Evolutionary conservation across 139 green algal genomes (phyloP), one percentile per base, ranked within the genome.

Genomic region (Coelastrella sp.): DNA sequence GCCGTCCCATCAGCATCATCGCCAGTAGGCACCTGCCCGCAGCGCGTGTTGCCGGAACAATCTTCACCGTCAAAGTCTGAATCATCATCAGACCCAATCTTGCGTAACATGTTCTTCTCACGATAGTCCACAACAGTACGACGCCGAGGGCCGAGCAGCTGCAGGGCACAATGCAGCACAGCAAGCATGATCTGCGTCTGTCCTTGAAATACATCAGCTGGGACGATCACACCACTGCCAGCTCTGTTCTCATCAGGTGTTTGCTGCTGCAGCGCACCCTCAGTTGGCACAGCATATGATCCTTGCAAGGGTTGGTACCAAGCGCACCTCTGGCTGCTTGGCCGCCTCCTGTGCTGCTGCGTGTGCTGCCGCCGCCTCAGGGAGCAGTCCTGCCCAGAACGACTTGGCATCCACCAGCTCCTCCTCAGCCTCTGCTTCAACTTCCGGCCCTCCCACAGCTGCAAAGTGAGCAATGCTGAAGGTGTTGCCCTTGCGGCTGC

Each of bases 401-500:
- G 49, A 12, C 20, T 89, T 56, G 24, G 59, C 68, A 15, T 14
- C 56, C 14, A 78, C n/a, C 58, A 20, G 8, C 8, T 12, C 60
- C n/a, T 89, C 74, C 4, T 35, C 20, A 70, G 57, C 86, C 11
- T 74, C 7, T 22, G 25, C 17, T 19, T 75, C 68, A 6, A 59
- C 66, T 20, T 73, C 80, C 58, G 65, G 17, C 19, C 65, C 80
- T 22, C 65, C 82, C 10, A 22, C 91, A 12, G 76, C 90, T 8
- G 87, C 90, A 90, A 99, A 99, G 15, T 92, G 96, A 6, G 96
- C 96, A 6, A 96, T 92, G 60, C 91, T 96, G 91, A 98, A 99
- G 57, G 94, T 96, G 95, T 98, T 98, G 82, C 96, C 95, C 17
- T 93, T 94, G 25, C 95, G 87, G 22, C 90, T 91, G 63, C 97